Conservation (phyloP, 2,329 filamentous ascomycete genomes). For the Colletotrichum sp. region DNA sequence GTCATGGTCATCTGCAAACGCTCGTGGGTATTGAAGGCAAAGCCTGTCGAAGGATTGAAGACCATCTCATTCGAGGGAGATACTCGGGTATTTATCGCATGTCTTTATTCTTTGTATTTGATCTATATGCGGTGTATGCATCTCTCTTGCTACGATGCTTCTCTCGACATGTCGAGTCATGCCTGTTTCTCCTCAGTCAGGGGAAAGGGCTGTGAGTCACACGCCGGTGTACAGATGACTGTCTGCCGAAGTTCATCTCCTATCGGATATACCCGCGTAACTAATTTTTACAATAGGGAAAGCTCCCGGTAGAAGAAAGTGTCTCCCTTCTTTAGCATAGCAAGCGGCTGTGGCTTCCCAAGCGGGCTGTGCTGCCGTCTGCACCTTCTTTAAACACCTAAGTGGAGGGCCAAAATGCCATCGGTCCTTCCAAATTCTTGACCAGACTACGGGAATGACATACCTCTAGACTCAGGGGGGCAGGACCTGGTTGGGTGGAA, state of each 20-base stretch:
- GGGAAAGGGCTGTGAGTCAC: not conserved
- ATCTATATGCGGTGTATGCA: not conserved
- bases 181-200: not conserved
- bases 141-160: not conserved
- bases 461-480: not conserved
- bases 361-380: accelerated
- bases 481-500: not conserved
- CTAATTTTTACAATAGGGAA: too few species aligned
- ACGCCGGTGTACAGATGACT: not conserved
- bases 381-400: not conserved
- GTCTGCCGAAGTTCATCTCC: not conserved
- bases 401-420: not conserved
- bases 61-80: not conserved
- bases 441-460: too few species aligned
- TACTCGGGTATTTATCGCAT: not conserved
- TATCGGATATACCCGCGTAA: not conserved
- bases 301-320: too few species aligned
- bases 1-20: not conserved
- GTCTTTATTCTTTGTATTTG: not conserved
- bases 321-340: not conserved
- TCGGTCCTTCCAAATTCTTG: not conserved
- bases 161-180: not conserved
- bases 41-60: not conserved
- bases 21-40: not conserved
- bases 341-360: not conserved